These are phyloP conservation scores for Phlyctochytrium planicorne DNA, from an alignment of 192 early-diverging fungal genomes.

Conservation along the genomic window DNA sequence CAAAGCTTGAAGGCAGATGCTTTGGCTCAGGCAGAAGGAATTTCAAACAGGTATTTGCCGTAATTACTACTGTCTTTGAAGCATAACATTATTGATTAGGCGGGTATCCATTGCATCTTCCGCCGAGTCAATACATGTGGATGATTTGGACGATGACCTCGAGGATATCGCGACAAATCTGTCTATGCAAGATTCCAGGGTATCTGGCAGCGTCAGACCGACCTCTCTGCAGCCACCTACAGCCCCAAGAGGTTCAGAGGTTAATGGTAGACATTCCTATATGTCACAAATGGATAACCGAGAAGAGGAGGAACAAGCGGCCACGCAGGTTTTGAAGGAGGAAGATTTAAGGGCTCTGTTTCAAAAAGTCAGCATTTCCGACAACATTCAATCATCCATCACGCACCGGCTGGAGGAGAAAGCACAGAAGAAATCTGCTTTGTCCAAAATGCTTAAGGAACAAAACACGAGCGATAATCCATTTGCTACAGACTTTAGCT, in stretches of 20 bases:
- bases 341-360: conserved; percentile 12
- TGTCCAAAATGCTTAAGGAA: conserved; percentile 34
- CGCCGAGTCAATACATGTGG: conserved; percentile 1
- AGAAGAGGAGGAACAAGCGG: too few species aligned
- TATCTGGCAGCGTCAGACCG: too few species aligned
- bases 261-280: too few species aligned
- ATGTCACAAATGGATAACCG: too few species aligned
- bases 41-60: neutral
- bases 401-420: neutral
- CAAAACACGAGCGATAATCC: conserved; percentile 43
- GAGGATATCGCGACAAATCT: too few species aligned
- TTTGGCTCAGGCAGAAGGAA: neutral
- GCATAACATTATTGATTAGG: too few species aligned
- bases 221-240: too few species aligned
- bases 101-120: conserved; percentile 3
- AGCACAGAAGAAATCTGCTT: conserved; percentile 21
- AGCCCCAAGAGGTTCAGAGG: too few species aligned
- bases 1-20: conserved; percentile 7
- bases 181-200: too few species aligned
- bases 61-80: neutral
- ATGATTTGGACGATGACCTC: neutral
- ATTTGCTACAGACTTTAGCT: conserved; percentile 40
- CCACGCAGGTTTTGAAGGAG: too few species aligned
- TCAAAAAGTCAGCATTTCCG: conserved; percentile 12
- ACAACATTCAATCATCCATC: neutral